Evolutionary conservation across 192 early-diverging fungal species (phyloP), one percentile per base, ranked within the genome.

Genomic region (Backusella sp.): DNA sequence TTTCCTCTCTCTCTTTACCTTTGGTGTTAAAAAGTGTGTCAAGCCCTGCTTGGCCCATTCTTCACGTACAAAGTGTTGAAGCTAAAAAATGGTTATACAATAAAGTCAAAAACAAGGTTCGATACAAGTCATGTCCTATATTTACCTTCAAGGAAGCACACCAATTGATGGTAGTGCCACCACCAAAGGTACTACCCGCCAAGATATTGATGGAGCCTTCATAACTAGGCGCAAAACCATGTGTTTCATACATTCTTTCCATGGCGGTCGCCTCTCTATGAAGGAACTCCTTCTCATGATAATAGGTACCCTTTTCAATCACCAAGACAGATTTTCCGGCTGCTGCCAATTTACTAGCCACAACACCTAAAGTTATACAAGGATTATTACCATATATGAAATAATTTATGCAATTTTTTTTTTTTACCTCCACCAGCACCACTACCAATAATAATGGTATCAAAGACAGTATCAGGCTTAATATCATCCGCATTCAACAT

Each of bases 91-190:
- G 5, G 37, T 76, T 32, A 32, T 32, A 32, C 30, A 32, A 66
- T 49, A 73, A 8, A 23, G 19, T 4, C 26, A 53, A 30, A 35
- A 3, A 1, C 19, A 32, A 15, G 8, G 7, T 37, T 32, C 32
- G 32, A 32, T 32, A 32, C 3, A 32, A 32, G 32, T 32, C 2
- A 3, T 49, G 41, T 28, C 0, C 81, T 26, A 83, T 80, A 23
- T 78, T 82, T 82, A 86, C 84, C 80, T 89, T 85, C n/a, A 89
- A 66, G 12, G 81, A 87, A 23, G 86, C 84, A 32, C 77, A 82
- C 91, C 93, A 93, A 78, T 93, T 92, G 66, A 94, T 78, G 11
- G 84, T 84, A 36, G 92, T 93, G 36, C 93, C 94, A 75, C 94
- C 94, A 46, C 94, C 94, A 83, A 90, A 92, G 17, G 90, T 88